A percentile compares a stretch with the other conserved stretches of the same genome.
phyloP scores from a whole-genome alignment of 192 early-diverging fungal genomes.

The Entrophospora sp. region DNA sequence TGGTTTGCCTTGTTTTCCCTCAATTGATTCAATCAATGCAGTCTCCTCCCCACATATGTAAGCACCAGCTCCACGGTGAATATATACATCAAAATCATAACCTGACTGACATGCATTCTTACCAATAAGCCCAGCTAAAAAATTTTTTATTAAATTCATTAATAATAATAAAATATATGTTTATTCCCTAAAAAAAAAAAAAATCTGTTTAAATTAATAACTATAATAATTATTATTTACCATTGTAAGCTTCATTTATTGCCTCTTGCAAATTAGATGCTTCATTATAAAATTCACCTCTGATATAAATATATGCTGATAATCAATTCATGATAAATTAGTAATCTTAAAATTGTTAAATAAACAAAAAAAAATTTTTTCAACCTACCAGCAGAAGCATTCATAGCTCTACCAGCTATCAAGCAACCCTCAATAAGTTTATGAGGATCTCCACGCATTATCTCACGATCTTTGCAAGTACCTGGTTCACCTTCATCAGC shows the following conservation, averaged over 20 bases:
- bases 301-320: conserved; percentile 91
- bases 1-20: conserved; percentile 99
- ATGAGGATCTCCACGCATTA: conserved; percentile 83
- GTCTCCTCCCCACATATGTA: conserved; percentile 99
- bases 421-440: conserved; percentile 97
- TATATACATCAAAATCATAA: conserved; percentile 94
- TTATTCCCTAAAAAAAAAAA: no score
- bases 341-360: neutral
- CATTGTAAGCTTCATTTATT: conserved; percentile 94
- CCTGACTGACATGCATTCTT: conserved; percentile 96
- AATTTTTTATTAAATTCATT: neutral
- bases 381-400: conserved; percentile 72
- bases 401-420: conserved; percentile 92
- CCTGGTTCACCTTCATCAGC: conserved; percentile 98
- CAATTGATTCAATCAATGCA: conserved; percentile 76
- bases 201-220: no score
- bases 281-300: conserved; percentile 96
- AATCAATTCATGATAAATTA: neutral
- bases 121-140: conserved; percentile 82
- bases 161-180: neutral
- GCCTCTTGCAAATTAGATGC: conserved; percentile 86
- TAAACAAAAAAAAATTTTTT: neutral
- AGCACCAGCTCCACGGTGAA: conserved; percentile 96
- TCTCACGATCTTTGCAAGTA: conserved; percentile 98
- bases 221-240: neutral